These are phyloP conservation scores for Naumovozyma castellii DNA, from an alignment of 805 yeast genomes.

Conservation along the genomic window DNA sequence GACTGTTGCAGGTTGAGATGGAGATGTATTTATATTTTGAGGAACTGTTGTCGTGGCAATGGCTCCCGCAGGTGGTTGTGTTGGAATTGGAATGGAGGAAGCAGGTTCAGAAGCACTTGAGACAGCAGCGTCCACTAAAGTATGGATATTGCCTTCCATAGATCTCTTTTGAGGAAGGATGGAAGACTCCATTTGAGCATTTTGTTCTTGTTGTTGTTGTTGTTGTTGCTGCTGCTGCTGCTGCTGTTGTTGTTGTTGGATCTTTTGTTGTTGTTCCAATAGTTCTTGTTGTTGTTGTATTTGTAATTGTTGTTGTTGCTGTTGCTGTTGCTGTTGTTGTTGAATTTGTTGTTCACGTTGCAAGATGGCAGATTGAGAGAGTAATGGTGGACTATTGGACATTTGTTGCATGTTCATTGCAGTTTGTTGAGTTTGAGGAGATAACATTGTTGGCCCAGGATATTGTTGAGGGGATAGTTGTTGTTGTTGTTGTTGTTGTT, in stretches of 20 bases:
- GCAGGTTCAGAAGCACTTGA: slow-evolving; percentile 1
- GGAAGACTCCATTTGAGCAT: slow-evolving; percentile 5
- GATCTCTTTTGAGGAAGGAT: slow-evolving; percentile 23
- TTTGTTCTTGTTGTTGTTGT: slow-evolving; percentile 1
- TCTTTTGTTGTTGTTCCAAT: slow-evolving; percentile 3
- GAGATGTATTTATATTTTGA: background rate
- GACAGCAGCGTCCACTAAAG: slow-evolving; percentile 24
- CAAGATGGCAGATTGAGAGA: slow-evolving; percentile 1
- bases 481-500: slow-evolving; percentile 8
- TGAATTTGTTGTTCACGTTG: slow-evolving; percentile 1
- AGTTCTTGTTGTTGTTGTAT: slow-evolving; percentile 7
- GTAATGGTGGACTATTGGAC: slow-evolving; percentile 2
- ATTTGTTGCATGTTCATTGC: slow-evolving; percentile 2
- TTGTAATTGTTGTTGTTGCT: slow-evolving; percentile 2
- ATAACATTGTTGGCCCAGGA: slow-evolving; percentile 5
- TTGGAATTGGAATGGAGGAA: background rate
- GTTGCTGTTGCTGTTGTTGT: slow-evolving; percentile 2
- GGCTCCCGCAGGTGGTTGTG: slow-evolving; percentile 1
- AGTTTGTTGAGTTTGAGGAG: slow-evolving; percentile 10
- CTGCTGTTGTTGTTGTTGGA: slow-evolving; percentile 1
- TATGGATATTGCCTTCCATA: slow-evolving; percentile 23
- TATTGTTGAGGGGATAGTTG: slow-evolving; percentile 1
- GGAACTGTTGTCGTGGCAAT: background rate
- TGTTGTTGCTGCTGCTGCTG: slow-evolving; percentile 4
- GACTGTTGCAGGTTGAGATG: background rate